A percentile compares a stretch with the other conserved stretches of the same genome.
phyloP scores from a whole-genome alignment of 305 asterid genomes.

The Salvia sclarea region DNA sequence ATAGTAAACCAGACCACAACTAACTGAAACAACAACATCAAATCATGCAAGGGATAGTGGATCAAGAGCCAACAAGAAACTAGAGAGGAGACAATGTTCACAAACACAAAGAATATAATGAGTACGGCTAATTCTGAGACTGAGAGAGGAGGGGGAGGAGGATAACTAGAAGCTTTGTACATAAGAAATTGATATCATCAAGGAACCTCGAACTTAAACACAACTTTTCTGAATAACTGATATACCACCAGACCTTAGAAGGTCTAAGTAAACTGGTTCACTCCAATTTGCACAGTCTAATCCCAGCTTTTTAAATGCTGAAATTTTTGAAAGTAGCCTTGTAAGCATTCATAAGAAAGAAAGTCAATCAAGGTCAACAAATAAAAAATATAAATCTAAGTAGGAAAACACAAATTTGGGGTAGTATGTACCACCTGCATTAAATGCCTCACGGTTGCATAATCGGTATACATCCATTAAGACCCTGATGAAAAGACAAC shows the following conservation, averaged over 20 bases:
- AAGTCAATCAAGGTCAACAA: background rate
- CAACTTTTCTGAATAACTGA: background rate
- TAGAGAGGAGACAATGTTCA: background rate
- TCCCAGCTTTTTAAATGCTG: constrained; percentile 93
- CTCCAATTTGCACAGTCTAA: constrained; percentile 98
- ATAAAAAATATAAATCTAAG: constrained; percentile 1
- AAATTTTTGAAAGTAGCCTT: constrained; percentile 40
- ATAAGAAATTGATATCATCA: background rate
- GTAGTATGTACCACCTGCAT: constrained; percentile 54
- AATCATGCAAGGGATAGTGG: background rate
- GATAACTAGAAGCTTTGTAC: background rate
- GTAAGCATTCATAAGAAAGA: constrained; percentile 18
- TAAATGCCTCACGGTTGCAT: constrained; percentile 81
- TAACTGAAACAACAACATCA: background rate
- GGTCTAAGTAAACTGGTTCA: constrained; percentile 88
- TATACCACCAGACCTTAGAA: constrained; percentile 59
- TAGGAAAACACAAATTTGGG: constrained; percentile 25
- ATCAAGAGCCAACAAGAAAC: background rate
- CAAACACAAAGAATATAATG: constrained; percentile 10
- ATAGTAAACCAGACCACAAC: background rate
- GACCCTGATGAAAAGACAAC: constrained; percentile 58
- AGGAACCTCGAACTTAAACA: constrained; percentile 24
- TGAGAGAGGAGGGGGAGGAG: background rate
- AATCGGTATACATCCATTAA: constrained; percentile 80
- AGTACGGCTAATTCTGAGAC: background rate